phyloP scores from a whole-genome alignment of 768 basidiomycete genomes.

The Leccinum imitatum region DNA sequence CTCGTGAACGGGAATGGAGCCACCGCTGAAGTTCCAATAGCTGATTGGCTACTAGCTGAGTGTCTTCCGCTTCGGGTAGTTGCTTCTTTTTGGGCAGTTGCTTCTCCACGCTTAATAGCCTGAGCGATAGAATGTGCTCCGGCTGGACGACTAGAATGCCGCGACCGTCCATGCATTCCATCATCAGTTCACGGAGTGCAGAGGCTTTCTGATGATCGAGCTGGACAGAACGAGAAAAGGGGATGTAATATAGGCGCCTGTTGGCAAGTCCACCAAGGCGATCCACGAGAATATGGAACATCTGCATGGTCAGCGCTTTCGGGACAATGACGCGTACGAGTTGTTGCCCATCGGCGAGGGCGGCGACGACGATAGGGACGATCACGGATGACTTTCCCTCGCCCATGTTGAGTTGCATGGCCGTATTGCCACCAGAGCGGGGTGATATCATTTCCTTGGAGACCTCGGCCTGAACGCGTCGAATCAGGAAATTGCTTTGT shows the following conservation, averaged over 20 bases:
- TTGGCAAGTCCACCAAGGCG: conserved; percentile 34
- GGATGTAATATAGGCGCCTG: conserved; percentile 33
- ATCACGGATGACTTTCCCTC: conserved; percentile 34
- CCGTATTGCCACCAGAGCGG: conserved; percentile 30
- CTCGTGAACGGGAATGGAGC: conserved; percentile 17
- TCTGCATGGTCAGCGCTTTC: conserved; percentile 30
- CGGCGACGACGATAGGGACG: conserved; percentile 28
- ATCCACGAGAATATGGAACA: conserved; percentile 33
- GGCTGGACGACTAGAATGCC: conserved; percentile 47
- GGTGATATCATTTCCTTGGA: conserved; percentile 35
- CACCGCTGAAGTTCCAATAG: conserved; percentile 24
- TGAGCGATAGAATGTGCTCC: background rate
- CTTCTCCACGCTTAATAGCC: conserved; percentile 8
- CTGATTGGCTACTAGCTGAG: conserved; percentile 9
- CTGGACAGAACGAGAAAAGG: conserved; percentile 30
- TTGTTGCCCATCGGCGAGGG: conserved; percentile 28
- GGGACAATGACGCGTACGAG: conserved; percentile 29
- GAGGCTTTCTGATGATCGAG: background rate
- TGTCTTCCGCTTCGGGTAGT: conserved; percentile 11
- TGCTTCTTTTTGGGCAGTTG: conserved; percentile 1
- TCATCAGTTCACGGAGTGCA: conserved; percentile 8
- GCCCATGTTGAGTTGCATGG: conserved; percentile 43
- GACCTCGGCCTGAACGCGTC: conserved; percentile 22
- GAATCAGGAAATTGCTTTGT: conserved; percentile 13
- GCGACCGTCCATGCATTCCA: conserved; percentile 34